Conservation (phyloP, 176 grass and related monocot species). For the Pharus latifolius region DNA sequence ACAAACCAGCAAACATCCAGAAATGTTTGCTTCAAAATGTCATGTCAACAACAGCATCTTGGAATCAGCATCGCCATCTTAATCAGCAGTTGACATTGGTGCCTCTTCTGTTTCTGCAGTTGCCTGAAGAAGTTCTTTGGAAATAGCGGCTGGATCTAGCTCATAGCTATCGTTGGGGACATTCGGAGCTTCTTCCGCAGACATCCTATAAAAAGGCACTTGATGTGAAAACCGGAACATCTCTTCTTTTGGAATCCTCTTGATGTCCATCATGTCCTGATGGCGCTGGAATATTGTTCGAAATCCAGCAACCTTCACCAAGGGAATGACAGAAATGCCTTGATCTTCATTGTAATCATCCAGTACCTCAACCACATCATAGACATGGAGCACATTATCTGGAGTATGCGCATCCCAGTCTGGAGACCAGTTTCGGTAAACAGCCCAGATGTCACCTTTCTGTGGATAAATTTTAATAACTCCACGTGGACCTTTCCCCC, state of each 20-base stretch:
- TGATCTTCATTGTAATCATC: constrained; percentile 38
- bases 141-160: constrained; percentile 56
- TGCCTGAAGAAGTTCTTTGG: constrained; percentile 50
- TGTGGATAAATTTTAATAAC: constrained; percentile 52
- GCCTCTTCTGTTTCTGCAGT: constrained; percentile 4
- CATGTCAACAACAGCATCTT: constrained; percentile 4
- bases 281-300: constrained; percentile 39
- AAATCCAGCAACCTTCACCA: constrained; percentile 43
- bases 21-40: constrained; percentile 18
- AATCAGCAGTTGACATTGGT: constrained; percentile 17
- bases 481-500: constrained; percentile 47
- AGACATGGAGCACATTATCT: constrained; percentile 39
- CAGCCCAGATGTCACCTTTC: constrained; percentile 58
- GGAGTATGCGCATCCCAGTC: constrained; percentile 49
- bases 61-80: constrained; percentile 6
- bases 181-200: constrained; percentile 48
- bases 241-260: constrained; percentile 45
- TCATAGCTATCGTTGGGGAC: constrained; percentile 55
- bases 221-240: constrained; percentile 69
- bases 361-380: constrained; percentile 47
- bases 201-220: constrained; percentile 54
- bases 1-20: constrained; percentile 7
- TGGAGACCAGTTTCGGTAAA: constrained; percentile 54
- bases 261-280: constrained; percentile 5
- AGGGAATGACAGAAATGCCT: constrained; percentile 43